Percentiles rank a stretch among this genome's conserved stretches.
Conservation (phyloP, 225 moss, liverwort and hornwort species). For the Asterella californica region DNA sequence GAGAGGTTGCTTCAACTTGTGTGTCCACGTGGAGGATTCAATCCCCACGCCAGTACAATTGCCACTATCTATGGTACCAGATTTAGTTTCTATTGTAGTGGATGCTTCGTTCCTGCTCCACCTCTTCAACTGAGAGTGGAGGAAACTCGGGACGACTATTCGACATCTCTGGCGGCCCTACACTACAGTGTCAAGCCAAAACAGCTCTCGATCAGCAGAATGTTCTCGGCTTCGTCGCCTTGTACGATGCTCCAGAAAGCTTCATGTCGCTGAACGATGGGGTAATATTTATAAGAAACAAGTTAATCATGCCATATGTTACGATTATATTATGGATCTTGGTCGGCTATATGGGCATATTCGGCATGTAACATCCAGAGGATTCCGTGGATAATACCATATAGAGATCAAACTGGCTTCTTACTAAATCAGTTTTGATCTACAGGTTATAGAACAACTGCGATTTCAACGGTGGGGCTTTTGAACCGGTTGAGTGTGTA, state of each 20-base stretch:
- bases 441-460: neutral
- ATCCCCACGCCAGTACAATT: neutral
- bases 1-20: neutral
- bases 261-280: neutral
- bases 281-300: too few relatives aligned
- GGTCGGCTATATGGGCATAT: neutral
- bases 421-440: neutral
- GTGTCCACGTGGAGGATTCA: neutral
- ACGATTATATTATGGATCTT: neutral
- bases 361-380: neutral
- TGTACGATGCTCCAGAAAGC: neutral
- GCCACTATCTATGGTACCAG: neutral
- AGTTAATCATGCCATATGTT: neutral
- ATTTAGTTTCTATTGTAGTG: constrained; percentile 2
- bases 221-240: neutral
- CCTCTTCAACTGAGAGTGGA: constrained; percentile 3
- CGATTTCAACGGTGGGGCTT: neutral
- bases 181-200: neutral
- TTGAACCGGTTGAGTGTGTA: neutral
- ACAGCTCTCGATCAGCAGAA: neutral
- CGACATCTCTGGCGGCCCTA: neutral
- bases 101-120: neutral
- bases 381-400: neutral
- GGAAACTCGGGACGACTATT: neutral
- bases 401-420: neutral